Conservation (phyloP, 1,284 basidiomycete genomes). For the Microbotryum lychnidis-dioicae region DNA sequence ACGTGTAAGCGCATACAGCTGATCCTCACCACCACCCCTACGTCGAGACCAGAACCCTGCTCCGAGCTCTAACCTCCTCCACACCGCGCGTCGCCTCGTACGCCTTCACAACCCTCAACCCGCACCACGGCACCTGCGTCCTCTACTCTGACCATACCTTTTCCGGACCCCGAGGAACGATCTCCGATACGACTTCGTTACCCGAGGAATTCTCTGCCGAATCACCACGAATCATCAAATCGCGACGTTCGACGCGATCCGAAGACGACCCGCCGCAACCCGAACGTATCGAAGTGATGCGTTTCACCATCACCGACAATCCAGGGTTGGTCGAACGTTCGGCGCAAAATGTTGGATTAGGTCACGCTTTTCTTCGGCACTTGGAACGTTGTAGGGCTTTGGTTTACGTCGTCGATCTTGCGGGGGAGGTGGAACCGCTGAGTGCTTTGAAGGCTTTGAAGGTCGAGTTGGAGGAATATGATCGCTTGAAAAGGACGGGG, state of each 20-base stretch:
- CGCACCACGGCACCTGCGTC: conserved; percentile 80
- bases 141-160: conserved; percentile 73
- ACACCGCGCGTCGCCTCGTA: conserved; percentile 83
- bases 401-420: conserved; percentile 86
- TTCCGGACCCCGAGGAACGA: conserved; percentile 29
- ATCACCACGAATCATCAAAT: background rate
- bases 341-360: conserved; percentile 81
- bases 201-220: conserved; percentile 16
- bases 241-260: too few relatives aligned
- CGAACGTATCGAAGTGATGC: conserved; percentile 52
- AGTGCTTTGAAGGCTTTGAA: conserved; percentile 63
- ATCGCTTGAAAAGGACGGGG: conserved; percentile 46
- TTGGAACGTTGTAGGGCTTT: conserved; percentile 87
- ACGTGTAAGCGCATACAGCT: background rate
- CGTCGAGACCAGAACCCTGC: conserved; percentile 51
- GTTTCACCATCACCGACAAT: conserved; percentile 95
- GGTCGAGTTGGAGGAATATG: conserved; percentile 68
- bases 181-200: conserved; percentile 12
- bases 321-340: conserved; percentile 82
- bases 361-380: conserved; percentile 85
- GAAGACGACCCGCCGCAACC: background rate
- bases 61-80: conserved; percentile 80
- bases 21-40: background rate
- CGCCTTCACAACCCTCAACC: conserved; percentile 91
- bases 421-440: conserved; percentile 55